Percentiles rank a stretch among this genome's conserved stretches.
These are phyloP conservation scores for Penicillium italicum DNA, from an alignment of 2,329 filamentous ascomycete species.

Conservation along the genomic window DNA sequence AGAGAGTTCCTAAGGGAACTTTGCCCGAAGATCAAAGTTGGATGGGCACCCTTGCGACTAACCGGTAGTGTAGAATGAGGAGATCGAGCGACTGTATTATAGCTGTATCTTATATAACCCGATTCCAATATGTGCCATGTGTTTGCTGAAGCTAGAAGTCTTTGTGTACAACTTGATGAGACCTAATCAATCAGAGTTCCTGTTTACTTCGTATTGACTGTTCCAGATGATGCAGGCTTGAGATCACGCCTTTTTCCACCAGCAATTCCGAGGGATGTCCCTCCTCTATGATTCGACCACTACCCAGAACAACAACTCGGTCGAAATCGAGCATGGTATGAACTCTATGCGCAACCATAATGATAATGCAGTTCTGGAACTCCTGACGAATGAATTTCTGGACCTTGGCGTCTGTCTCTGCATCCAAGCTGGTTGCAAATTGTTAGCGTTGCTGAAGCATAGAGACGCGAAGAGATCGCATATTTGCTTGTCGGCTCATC, in stretches of 20 bases:
- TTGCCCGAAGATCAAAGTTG: slow-evolving; percentile 29
- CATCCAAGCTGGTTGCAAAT: slow-evolving; percentile 6
- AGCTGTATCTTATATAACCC: background rate
- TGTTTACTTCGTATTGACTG: background rate
- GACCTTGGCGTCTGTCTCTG: slow-evolving; percentile 14
- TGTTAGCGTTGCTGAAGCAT: background rate
- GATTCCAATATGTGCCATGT: background rate
- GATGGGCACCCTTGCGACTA: slow-evolving; percentile 35
- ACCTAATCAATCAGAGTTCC: background rate
- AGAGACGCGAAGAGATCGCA: background rate
- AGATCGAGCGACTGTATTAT: background rate
- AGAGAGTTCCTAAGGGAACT: slow-evolving; percentile 19
- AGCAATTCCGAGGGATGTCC: slow-evolving; percentile 6
- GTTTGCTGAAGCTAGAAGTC: background rate
- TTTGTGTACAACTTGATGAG: background rate
- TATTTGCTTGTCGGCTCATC: slow-evolving; percentile 27
- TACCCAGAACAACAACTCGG: slow-evolving; percentile 13
- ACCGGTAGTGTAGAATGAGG: background rate
- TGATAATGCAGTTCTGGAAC: slow-evolving; percentile 14
- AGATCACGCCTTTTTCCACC: background rate
- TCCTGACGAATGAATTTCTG: slow-evolving; percentile 14
- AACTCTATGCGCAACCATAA: slow-evolving; percentile 19
- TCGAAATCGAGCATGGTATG: slow-evolving; percentile 18
- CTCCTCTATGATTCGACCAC: slow-evolving; percentile 14
- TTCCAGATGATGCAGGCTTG: background rate